Percentiles rank a stretch among this genome's conserved stretches.
Evolutionary conservation across 495 filamentous ascomycete species (phyloP).

Genomic region (Aspergillus bertholletiae): DNA sequence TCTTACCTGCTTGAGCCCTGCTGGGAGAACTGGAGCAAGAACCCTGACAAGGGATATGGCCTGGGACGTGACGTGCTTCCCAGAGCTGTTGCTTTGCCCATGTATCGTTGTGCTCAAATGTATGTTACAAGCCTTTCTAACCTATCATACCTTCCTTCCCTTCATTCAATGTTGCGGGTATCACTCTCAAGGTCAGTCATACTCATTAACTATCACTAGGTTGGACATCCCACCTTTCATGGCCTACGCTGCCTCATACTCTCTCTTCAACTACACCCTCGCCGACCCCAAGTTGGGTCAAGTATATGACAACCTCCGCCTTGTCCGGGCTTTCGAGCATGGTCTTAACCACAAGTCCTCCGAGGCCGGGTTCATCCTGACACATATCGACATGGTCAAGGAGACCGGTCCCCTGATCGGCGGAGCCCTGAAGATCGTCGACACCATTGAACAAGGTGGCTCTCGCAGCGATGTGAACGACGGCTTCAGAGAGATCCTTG

Average conservation of each 20-base stretch:
- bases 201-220: constrained; percentile 19
- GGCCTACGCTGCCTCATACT: constrained; percentile 91
- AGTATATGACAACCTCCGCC: constrained; percentile 69
- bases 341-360: constrained; percentile 83
- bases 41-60: constrained; percentile 65
- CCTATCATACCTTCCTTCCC: not conserved
- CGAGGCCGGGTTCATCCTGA: constrained; percentile 85
- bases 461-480: constrained; percentile 57
- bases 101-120: constrained; percentile 75
- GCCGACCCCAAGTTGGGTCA: constrained; percentile 61
- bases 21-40: constrained; percentile 63
- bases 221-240: constrained; percentile 71
- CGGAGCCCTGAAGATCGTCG: constrained; percentile 62
- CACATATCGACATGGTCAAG: constrained; percentile 81
- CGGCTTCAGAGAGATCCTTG: constrained; percentile 57
- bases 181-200: too few relatives aligned
- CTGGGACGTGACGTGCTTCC: constrained; percentile 70
- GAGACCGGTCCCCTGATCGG: constrained; percentile 68
- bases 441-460: constrained; percentile 47
- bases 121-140: constrained; percentile 48
- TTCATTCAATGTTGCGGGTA: not conserved
- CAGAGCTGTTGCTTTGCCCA: constrained; percentile 64
- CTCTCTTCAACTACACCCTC: constrained; percentile 83
- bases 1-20: constrained; percentile 94
- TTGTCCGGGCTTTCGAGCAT: constrained; percentile 84